phyloP scores from a whole-genome alignment of 306 rosid species.

The Hippophae tibetana region DNA sequence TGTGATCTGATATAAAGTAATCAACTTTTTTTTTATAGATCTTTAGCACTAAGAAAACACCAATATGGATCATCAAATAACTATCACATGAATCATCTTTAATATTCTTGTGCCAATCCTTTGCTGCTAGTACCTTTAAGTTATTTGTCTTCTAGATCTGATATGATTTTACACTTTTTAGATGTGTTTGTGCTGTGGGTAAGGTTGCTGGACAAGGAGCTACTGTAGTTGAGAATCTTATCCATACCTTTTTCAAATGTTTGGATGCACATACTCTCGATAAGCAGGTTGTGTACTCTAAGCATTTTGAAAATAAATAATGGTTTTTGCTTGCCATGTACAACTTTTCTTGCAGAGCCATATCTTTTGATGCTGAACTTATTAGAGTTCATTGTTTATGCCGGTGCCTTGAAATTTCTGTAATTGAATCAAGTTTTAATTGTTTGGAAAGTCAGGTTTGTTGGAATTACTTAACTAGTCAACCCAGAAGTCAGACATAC shows the following conservation, averaged over 20 bases:
- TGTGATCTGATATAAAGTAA: background rate
- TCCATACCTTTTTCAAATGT: constrained; percentile 70
- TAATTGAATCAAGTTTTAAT: too few species aligned
- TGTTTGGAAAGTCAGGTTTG: background rate
- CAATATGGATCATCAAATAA: too few species aligned
- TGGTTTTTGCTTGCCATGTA: background rate
- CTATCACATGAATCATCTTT: too few species aligned
- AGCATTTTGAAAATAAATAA: background rate
- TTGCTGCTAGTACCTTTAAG: background rate
- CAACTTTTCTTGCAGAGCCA: background rate
- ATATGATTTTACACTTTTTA: constrained; percentile 17
- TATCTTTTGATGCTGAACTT: constrained; percentile 1
- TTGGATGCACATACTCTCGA: constrained; percentile 63
- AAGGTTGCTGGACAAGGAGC: constrained; percentile 79
- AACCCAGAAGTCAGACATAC: too few species aligned
- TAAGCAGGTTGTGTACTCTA: constrained; percentile 58
- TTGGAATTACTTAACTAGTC: background rate
- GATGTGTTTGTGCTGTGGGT: constrained; percentile 88
- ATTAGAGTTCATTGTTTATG: background rate
- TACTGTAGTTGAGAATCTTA: constrained; percentile 63
- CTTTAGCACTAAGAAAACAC: too few species aligned
- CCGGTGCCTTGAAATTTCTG: background rate
- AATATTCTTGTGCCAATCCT: background rate
- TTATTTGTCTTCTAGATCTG: background rate
- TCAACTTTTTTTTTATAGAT: too few species aligned